Evolutionary conservation across 768 basidiomycete genomes (phyloP), one percentile per base, ranked within the genome.

Genomic region (Lactarius akahatsu): DNA sequence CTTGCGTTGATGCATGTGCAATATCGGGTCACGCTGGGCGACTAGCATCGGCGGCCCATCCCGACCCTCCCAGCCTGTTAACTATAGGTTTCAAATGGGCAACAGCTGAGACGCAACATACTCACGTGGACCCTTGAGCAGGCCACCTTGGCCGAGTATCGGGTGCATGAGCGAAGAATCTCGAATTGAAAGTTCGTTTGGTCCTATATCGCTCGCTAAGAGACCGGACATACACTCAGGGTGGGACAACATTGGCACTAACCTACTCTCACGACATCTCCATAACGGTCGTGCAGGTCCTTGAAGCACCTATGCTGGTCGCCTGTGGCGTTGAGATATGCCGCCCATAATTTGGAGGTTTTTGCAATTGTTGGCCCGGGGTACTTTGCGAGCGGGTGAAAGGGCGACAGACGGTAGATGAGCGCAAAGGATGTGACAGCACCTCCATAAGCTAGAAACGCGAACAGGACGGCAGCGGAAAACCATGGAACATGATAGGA

Each of bases 1-100:
- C 28, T 78, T 77, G 11, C 83, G 78, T 11, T 82, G 77, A 6
- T 78, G 75, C 1, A 76, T 74, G 65, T 86, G 85, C 38, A 83
- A 79, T 1, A 74, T 72, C 62, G 78, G 78, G 68, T 81, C 75
- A 47, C 78, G 72, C 30, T 80, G 69, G 28, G 75, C 75, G 64
- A 81, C 77, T 66, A 72, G 76, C 28, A 80, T 79, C 66, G 80
- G 72, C 16, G 47, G 38, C 8, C 83, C 45, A 0, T 4, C 13
- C 38, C 38, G 38, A 6, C 38, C 38, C 45, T 47, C 45, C 8
- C n/a, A 23, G 4, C 45, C 45, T 47, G 79, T 1, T 81, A 80
- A 58, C 84, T 82, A 82, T 82, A 85, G 71, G 80, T 83, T 85
- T 28, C 62, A 18, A 62, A 28, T 43, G 62, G 20, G 54, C 1